Evolutionary conservation across 2,329 filamentous ascomycete genomes (phyloP).

Genomic region (Alternaria longipes): DNA sequence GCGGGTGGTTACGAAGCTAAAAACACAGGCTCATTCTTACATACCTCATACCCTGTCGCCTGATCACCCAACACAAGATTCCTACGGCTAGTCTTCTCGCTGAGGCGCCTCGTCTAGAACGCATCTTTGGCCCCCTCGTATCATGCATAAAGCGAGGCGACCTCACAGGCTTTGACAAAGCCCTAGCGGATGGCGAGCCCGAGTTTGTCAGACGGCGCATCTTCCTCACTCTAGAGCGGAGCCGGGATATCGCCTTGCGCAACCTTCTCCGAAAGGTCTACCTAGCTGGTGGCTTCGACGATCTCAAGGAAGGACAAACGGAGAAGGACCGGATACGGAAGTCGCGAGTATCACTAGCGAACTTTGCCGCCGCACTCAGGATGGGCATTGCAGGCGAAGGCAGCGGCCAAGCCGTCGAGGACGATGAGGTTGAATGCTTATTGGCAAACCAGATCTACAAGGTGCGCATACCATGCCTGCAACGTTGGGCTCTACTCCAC

Average conservation of each 20-base stretch:
- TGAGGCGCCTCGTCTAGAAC: constrained; percentile 78
- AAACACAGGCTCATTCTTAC: constrained; percentile 79
- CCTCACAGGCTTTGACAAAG: constrained; percentile 82
- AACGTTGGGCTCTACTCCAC: neutral
- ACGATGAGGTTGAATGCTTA: constrained; percentile 94
- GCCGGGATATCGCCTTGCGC: constrained; percentile 88
- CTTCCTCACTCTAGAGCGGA: constrained; percentile 91
- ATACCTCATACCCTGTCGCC: constrained; percentile 92
- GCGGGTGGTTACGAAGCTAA: constrained; percentile 44
- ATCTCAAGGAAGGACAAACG: constrained; percentile 73
- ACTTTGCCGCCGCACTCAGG: constrained; percentile 86
- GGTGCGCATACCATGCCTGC: constrained; percentile 61
- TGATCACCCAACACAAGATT: constrained; percentile 86
- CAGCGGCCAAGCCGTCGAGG: constrained; percentile 70
- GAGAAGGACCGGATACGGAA: constrained; percentile 69
- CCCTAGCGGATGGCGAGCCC: constrained; percentile 82
- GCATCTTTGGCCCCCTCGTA: constrained; percentile 80
- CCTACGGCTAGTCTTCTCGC: constrained; percentile 76
- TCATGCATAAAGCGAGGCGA: constrained; percentile 83
- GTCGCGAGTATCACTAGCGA: constrained; percentile 81
- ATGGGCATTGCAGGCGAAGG: constrained; percentile 69
- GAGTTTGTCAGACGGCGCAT: constrained; percentile 93
- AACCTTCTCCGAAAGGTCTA: constrained; percentile 95
- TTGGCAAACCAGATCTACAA: constrained; percentile 99
- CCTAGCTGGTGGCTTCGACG: constrained; percentile 79